Evolutionary conservation across 345 rosid species (phyloP).

Genomic region (Limnanthes douglasii): DNA sequence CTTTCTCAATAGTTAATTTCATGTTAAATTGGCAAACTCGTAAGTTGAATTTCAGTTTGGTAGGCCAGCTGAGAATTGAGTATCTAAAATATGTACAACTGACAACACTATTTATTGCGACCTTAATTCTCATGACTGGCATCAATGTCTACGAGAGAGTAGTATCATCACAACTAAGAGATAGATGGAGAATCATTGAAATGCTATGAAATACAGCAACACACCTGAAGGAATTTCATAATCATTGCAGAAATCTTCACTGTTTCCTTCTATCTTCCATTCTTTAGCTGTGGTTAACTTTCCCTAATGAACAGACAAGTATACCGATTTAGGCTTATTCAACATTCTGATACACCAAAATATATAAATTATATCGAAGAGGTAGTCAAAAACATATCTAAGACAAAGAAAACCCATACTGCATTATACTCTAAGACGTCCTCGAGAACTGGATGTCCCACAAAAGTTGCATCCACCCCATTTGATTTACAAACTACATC

Average conservation of each 20-base stretch:
- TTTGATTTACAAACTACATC: constrained; percentile 40
- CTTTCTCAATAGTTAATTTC: too few relatives aligned
- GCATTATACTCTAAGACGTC: constrained; percentile 39
- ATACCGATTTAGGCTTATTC: background rate
- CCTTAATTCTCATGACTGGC: background rate
- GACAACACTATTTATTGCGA: background rate
- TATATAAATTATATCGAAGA: background rate
- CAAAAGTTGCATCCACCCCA: constrained; percentile 66
- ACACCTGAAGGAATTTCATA: constrained; percentile 51
- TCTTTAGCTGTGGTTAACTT: constrained; percentile 15
- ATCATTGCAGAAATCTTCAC: constrained; percentile 23
- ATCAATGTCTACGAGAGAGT: background rate
- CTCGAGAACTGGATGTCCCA: constrained; percentile 83
- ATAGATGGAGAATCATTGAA: background rate
- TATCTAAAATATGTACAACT: background rate
- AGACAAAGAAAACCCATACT: constrained; percentile 24
- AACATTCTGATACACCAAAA: background rate
- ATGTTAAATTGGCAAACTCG: too few relatives aligned
- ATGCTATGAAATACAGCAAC: constrained; percentile 1
- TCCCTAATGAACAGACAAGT: constrained; percentile 19
- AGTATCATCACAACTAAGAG: background rate
- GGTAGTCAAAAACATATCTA: constrained; percentile 5
- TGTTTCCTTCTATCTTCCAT: constrained; percentile 32
- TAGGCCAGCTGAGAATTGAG: background rate
- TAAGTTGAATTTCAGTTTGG: too few relatives aligned